Conservation (phyloP, 345 rosid genomes). For the Camelina neglecta region DNA sequence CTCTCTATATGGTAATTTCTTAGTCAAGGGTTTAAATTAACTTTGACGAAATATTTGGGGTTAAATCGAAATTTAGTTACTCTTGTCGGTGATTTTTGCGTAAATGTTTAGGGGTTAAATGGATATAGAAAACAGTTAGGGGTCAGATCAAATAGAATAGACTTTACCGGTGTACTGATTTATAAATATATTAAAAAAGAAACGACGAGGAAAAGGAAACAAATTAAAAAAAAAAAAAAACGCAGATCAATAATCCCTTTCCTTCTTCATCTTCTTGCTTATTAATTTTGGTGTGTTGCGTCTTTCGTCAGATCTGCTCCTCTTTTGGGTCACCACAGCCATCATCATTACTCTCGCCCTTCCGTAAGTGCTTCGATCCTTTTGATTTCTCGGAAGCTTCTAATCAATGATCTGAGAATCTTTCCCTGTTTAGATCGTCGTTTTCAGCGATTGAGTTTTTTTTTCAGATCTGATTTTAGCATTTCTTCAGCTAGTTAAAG, state of each 20-base stretch:
- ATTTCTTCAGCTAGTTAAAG: background rate
- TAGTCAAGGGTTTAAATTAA: background rate
- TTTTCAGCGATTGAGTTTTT: slow-evolving; percentile 9
- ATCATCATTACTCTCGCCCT: slow-evolving; percentile 8
- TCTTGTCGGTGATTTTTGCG: background rate
- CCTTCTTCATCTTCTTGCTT: background rate
- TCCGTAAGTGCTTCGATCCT: slow-evolving; percentile 27
- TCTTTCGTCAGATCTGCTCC: slow-evolving; percentile 39
- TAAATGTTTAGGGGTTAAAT: background rate
- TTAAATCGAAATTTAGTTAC: background rate
- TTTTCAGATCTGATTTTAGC: slow-evolving; percentile 32
- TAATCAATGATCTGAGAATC: background rate
- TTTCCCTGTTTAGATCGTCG: slow-evolving; percentile 16
- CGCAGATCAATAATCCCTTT: slow-evolving; percentile 21
- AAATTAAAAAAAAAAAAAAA: background rate
- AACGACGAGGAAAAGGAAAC: background rate
- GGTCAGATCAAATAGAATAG: background rate
- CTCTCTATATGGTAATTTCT: background rate
- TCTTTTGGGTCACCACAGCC: slow-evolving; percentile 17
- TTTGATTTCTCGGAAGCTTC: background rate
- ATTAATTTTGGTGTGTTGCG: slow-evolving; percentile 28
- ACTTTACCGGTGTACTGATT: background rate
- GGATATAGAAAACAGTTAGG: background rate
- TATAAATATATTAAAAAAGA: slow-evolving; percentile 6
- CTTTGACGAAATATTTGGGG: background rate